phyloP scores from a whole-genome alignment of 441 rosid genomes.

The Erodium trifolium region DNA sequence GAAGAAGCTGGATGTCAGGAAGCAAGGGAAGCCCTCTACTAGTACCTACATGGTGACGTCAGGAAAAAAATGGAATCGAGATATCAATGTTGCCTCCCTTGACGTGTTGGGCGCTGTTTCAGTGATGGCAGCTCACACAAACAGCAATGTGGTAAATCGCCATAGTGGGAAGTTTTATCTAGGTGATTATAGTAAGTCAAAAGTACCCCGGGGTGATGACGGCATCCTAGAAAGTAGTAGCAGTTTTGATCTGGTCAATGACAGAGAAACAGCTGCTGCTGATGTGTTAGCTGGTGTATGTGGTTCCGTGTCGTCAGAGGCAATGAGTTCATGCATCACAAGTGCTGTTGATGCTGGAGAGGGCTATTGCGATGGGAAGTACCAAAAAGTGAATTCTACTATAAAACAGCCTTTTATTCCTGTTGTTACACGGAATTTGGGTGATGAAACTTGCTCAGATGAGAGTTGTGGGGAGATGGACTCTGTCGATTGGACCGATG shows the following conservation, averaged over 20 bases:
- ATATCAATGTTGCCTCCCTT: slow-evolving; percentile 62
- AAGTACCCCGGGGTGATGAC: slow-evolving; percentile 33
- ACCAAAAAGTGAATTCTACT: slow-evolving; percentile 36
- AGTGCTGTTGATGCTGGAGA: slow-evolving; percentile 60
- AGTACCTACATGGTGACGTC: slow-evolving; percentile 64
- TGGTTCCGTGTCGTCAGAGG: slow-evolving; percentile 77
- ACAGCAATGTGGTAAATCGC: slow-evolving; percentile 31
- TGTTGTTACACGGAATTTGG: slow-evolving; percentile 54
- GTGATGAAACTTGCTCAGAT: slow-evolving; percentile 81
- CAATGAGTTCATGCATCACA: slow-evolving; percentile 72
- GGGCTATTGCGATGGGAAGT: slow-evolving; percentile 39
- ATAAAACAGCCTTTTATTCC: slow-evolving; percentile 43
- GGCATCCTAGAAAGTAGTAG: slow-evolving; percentile 42
- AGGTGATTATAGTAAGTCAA: slow-evolving; percentile 40
- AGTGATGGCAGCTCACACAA: slow-evolving; percentile 61
- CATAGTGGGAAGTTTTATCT: slow-evolving; percentile 39
- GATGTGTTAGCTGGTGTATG: slow-evolving; percentile 71
- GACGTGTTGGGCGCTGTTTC: slow-evolving; percentile 78
- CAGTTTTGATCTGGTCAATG: slow-evolving; percentile 44
- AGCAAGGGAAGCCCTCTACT: slow-evolving; percentile 40
- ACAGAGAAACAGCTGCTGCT: slow-evolving; percentile 70
- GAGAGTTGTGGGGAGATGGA: slow-evolving; percentile 87
- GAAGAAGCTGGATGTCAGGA: slow-evolving; percentile 48
- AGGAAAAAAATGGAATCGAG: slow-evolving; percentile 60
- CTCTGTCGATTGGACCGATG: slow-evolving; percentile 84